phyloP scores from a whole-genome alignment of 352 stramenopile species.

The Globisporangium solare region DNA sequence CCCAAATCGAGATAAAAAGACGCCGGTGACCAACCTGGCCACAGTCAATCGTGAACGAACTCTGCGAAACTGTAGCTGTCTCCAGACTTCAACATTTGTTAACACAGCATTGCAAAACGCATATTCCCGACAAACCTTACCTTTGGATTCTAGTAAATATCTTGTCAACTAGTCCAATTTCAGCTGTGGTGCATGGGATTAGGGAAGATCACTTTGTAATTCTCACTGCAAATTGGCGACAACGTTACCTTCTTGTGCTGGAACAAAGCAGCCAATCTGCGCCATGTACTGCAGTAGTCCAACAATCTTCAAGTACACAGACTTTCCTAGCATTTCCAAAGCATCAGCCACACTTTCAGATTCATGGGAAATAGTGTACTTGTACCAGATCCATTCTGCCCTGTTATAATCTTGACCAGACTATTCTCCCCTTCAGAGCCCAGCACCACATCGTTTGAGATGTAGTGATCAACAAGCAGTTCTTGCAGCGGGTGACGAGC shows the following conservation, averaged over 20 bases:
- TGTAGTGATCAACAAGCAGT: slow-evolving; percentile 78
- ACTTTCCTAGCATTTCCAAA: slow-evolving; percentile 59
- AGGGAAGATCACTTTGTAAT: not conserved
- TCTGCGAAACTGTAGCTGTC: slow-evolving; percentile 66
- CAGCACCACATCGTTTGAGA: slow-evolving; percentile 70
- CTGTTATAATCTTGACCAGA: slow-evolving; percentile 68
- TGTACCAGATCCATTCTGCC: slow-evolving; percentile 81
- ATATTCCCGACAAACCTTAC: slow-evolving; percentile 15
- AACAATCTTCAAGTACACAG: slow-evolving; percentile 83
- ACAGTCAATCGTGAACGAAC: slow-evolving; percentile 87
- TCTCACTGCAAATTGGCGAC: not conserved
- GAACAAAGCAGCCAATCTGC: slow-evolving; percentile 81
- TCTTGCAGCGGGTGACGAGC: slow-evolving; percentile 82
- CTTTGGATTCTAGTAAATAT: slow-evolving; percentile 82
- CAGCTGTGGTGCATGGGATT: slow-evolving; percentile 26
- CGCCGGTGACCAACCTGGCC: slow-evolving; percentile 48
- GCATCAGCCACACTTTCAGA: not conserved
- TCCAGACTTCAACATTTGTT: slow-evolving; percentile 46
- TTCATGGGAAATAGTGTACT: not conserved
- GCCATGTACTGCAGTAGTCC: slow-evolving; percentile 81
- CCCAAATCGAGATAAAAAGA: not conserved
- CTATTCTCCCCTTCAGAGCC: slow-evolving; percentile 19
- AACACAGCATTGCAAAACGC: not conserved
- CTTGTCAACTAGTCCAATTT: slow-evolving; percentile 70
- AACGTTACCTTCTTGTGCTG: slow-evolving; percentile 53